phyloP scores from a whole-genome alignment of 345 rosid genomes.

The Anastatica hierochuntica region DNA sequence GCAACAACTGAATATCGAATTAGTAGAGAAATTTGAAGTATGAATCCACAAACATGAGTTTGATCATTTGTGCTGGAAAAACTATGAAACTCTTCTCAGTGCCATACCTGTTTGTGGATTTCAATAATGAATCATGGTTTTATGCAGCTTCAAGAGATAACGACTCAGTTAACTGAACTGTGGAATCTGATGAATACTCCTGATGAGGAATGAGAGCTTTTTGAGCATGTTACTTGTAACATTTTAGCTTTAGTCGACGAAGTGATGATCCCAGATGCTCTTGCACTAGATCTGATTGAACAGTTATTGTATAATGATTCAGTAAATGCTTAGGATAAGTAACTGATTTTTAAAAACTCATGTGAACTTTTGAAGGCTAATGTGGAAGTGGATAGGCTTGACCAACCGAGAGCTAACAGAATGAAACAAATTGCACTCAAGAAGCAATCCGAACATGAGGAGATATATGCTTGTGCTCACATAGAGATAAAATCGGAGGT shows the following conservation, averaged over 20 bases:
- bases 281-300: constrained; percentile 79
- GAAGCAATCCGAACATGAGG: constrained; percentile 84
- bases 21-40: not conserved
- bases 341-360: constrained; percentile 14
- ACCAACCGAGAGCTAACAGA: constrained; percentile 73
- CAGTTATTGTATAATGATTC: constrained; percentile 40
- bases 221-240: constrained; percentile 75
- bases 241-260: constrained; percentile 71
- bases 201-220: constrained; percentile 56
- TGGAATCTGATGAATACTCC: constrained; percentile 99
- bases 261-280: constrained; percentile 72
- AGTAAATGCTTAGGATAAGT: not conserved
- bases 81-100: no score
- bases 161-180: constrained; percentile 70
- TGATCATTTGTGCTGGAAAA: no score
- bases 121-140: not conserved
- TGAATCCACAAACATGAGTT: no score
- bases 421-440: constrained; percentile 94
- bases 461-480: constrained; percentile 67
- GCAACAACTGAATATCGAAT: not conserved
- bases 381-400: constrained; percentile 92
- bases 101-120: no score
- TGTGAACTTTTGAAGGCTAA: constrained; percentile 46
- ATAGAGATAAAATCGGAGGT: constrained; percentile 69
- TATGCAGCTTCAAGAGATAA: constrained; percentile 54